Percentiles rank a stretch among this genome's conserved stretches.
These are phyloP conservation scores for Arctium minus DNA, from an alignment of 129 eudicot species.

Conservation along the genomic window DNA sequence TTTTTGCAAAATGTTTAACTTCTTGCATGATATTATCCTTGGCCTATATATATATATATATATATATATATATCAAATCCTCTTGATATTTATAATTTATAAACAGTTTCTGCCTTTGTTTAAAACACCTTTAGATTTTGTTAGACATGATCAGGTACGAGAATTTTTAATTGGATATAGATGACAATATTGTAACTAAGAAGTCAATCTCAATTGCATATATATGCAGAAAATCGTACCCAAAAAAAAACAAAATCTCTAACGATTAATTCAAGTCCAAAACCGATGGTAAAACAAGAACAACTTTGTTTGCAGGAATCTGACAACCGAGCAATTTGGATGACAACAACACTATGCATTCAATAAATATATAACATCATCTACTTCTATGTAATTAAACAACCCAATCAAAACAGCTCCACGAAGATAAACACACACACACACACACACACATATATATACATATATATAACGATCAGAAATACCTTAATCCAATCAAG, in stretches of 20 bases:
- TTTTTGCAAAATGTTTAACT: too few relatives aligned
- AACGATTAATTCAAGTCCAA: constrained; percentile 12
- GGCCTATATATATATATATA: too few relatives aligned
- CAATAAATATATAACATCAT: neutral
- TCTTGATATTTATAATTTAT: neutral
- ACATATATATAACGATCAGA: neutral
- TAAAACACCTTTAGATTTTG: neutral
- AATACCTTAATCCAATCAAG: neutral
- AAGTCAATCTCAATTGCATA: constrained; percentile 2
- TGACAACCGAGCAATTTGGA: constrained; percentile 19
- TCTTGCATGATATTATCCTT: too few relatives aligned
- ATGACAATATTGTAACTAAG: neutral
- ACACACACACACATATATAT: too few relatives aligned
- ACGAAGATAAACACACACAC: neutral
- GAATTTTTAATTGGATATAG: neutral
- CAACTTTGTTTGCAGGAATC: constrained; percentile 23
- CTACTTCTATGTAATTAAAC: neutral
- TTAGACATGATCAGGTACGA: neutral
- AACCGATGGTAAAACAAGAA: constrained; percentile 27
- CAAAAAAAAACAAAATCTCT: neutral
- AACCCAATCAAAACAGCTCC: neutral
- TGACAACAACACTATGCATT: neutral
- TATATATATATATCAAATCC: neutral
- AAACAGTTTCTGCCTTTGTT: neutral
- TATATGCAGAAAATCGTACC: constrained; percentile 16